These are phyloP conservation scores for Botryosphaeria agaves DNA, from an alignment of 2,329 filamentous ascomycete species.

Conservation along the genomic window DNA sequence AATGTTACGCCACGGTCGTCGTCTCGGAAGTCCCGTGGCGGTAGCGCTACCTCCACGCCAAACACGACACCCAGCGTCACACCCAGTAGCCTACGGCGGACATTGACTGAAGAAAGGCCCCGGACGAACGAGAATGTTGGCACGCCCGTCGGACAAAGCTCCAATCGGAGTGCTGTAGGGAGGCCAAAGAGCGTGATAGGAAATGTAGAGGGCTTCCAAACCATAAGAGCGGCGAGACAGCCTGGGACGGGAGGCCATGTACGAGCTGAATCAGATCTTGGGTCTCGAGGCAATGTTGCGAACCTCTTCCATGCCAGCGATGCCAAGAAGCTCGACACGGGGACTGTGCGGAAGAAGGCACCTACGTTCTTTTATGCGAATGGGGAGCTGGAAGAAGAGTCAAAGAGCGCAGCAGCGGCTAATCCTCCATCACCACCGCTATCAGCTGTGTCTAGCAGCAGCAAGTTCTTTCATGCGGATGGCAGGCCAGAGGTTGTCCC, in stretches of 20 bases:
- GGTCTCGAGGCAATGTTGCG: constrained; percentile 20
- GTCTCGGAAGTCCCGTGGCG: constrained; percentile 50
- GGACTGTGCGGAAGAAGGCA: constrained; percentile 23
- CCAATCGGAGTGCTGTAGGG: neutral
- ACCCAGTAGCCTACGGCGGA: constrained; percentile 16
- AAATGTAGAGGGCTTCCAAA: constrained; percentile 10
- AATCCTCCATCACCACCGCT: constrained; percentile 17
- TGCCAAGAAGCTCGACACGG: constrained; percentile 35
- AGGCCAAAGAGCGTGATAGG: constrained; percentile 21
- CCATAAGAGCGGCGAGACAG: too few relatives aligned
- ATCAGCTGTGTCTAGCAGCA: constrained; percentile 11
- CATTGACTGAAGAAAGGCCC: constrained; percentile 8
- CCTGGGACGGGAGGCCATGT: too few relatives aligned
- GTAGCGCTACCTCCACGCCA: constrained; percentile 51
- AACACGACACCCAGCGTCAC: constrained; percentile 37
- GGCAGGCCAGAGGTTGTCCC: constrained; percentile 33
- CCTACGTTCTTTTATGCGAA: constrained; percentile 34
- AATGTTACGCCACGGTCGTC: constrained; percentile 70
- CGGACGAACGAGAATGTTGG: neutral
- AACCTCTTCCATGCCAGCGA: constrained; percentile 94
- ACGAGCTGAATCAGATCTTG: constrained; percentile 6
- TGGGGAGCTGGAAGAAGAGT: constrained; percentile 23
- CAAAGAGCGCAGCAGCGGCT: constrained; percentile 5
- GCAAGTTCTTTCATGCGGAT: constrained; percentile 54
- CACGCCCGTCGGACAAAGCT: too few relatives aligned